Evolutionary conservation across 2,329 filamentous ascomycete species (phyloP), one percentile per base, ranked within the genome.

Genomic region (Orbilia oligospora): DNA sequence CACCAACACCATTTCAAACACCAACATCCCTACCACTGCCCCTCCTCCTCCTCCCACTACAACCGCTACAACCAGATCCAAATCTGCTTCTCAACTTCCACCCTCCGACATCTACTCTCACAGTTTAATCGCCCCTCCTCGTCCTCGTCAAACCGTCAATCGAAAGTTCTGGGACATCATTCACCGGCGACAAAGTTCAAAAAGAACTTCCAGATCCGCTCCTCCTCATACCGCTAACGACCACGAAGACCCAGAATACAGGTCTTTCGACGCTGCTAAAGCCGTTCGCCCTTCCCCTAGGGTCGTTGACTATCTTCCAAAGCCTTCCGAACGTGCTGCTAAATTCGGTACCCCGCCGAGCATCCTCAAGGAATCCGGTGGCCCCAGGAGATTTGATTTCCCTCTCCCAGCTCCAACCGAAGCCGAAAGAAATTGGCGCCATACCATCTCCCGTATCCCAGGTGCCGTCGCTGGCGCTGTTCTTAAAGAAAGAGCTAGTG

Each of bases 321-420:
- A 27, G 24, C 58, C 66, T 41, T 71, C 66, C 48, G 55, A 48
- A 14, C 66, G 56, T 33, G 66, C 72, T 20, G 58, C 65, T 16
- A 12, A 18, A 6, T 38, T 51, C 27, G 48, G 66, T 5, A 53
- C 20, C n/a, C 61, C 44, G 38, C 73, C 73, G 38, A 14, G 65
- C 48, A 71, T 71, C n/a, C 67, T 77, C 33, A 77, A 71, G 53
- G 33, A 61, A 41, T n/a, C 36, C 44, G 66, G 51, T 48, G 16
- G 24, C 9, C 67, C 67, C 5, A 51, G 53, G 24, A 58, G 49
- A 22, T 22, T 55, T 12, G 48, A 49, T 51, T 48, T 71, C 30
- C 66, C 33, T 16, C 38, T 41, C 5, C 33, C 56, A n/a, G 10
- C 18, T 1, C 56, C 33, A 3, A 44, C 56, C 18, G 36, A 38